Conservation (phyloP, 345 rosid genomes). For the Aurinia saxatilis region DNA sequence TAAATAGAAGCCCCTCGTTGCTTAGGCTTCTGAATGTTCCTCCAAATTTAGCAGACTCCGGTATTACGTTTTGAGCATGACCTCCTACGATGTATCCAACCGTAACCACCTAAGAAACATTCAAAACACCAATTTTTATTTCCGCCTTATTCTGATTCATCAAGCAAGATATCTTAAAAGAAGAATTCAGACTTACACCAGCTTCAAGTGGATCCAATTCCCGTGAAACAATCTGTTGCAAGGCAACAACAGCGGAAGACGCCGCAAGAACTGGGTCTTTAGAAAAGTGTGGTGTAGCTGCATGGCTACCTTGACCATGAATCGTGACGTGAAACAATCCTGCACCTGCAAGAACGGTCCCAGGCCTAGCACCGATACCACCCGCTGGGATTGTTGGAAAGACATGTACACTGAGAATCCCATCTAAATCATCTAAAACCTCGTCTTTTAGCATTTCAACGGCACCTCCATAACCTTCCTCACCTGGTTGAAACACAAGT, state of each 20-base stretch:
- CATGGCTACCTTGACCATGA: conserved; percentile 60
- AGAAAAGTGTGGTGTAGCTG: conserved; percentile 43
- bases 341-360: conserved; percentile 55
- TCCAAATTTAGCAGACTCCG: conserved; percentile 40
- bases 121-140: background rate
- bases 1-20: conserved; percentile 44
- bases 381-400: conserved; percentile 45
- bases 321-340: conserved; percentile 47
- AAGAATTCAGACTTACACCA: conserved; percentile 31
- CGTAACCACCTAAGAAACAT: conserved; percentile 44
- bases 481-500: conserved; percentile 78
- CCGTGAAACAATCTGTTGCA: conserved; percentile 70
- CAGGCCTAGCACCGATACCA: conserved; percentile 47
- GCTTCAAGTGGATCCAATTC: conserved; percentile 63
- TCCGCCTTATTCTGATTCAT: background rate
- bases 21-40: conserved; percentile 65
- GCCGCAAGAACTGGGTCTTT: conserved; percentile 66
- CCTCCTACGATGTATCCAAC: conserved; percentile 66
- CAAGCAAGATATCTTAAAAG: background rate
- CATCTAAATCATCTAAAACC: conserved; percentile 45
- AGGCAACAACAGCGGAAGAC: conserved; percentile 48
- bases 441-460: conserved; percentile 58
- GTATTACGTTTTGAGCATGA: conserved; percentile 50
- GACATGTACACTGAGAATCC: conserved; percentile 53
- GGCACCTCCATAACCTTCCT: conserved; percentile 67